phyloP scores from a whole-genome alignment of 2,329 filamentous ascomycete species.

The Nigrospora oryzae region DNA sequence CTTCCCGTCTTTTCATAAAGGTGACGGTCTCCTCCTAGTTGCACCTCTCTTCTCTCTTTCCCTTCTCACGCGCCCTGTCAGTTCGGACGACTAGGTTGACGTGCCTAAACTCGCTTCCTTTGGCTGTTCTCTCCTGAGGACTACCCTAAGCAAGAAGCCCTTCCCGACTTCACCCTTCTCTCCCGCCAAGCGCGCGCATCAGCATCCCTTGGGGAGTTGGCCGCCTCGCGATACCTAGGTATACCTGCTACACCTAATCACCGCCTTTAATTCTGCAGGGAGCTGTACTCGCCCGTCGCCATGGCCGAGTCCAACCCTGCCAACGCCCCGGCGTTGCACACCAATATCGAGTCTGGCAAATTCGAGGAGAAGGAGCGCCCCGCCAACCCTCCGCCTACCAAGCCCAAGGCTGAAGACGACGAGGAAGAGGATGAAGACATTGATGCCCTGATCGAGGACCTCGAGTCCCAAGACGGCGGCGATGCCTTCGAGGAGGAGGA shows the following conservation, averaged over 20 bases:
- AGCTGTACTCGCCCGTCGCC: conserved; percentile 13
- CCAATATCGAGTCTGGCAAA: conserved; percentile 55
- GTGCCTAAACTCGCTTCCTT: conserved; percentile 4
- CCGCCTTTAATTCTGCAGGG: background rate
- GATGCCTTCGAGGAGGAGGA: conserved; percentile 57
- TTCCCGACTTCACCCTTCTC: background rate
- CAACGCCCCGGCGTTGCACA: conserved; percentile 50
- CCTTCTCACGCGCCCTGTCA: conserved; percentile 2
- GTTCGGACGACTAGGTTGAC: conserved; percentile 2
- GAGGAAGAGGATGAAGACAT: conserved; percentile 79
- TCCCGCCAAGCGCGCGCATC: background rate
- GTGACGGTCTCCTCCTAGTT: background rate
- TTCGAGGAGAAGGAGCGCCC: conserved; percentile 54
- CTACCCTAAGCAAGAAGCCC: background rate
- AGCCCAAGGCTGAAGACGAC: conserved; percentile 40
- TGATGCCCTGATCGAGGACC: conserved; percentile 77
- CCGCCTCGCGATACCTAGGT: conserved; percentile 1
- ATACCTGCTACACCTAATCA: conserved; percentile 1
- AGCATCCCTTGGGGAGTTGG: conserved; percentile 1
- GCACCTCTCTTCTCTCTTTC: background rate
- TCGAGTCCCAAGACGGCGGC: conserved; percentile 73
- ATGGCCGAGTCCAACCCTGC: conserved; percentile 49
- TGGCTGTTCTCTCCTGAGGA: conserved; percentile 1
- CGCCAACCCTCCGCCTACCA: conserved; percentile 24
- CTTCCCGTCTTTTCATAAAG: conserved; percentile 1